Evolutionary conservation across 139 green algal genomes (phyloP).

Genomic region (Parachlorella kessleri): DNA sequence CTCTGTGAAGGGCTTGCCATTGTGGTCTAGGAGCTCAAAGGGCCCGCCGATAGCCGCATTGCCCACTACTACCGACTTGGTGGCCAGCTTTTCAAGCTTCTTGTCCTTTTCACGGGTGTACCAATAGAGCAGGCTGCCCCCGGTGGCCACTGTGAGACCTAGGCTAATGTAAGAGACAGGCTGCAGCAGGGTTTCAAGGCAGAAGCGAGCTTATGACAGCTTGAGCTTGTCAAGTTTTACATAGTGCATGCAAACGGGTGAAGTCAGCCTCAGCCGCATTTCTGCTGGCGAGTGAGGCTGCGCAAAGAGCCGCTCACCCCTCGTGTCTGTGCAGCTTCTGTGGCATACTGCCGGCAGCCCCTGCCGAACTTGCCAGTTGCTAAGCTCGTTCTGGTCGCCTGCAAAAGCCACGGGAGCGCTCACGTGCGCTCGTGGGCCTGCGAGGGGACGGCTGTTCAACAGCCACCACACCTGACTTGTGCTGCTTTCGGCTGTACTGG

Average conservation of each 20-base stretch:
- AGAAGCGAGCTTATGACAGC: no score
- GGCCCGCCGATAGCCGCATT: slow-evolving; percentile 89
- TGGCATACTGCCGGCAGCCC: background rate
- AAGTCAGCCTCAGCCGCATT: no score
- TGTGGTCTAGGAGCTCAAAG: slow-evolving; percentile 84
- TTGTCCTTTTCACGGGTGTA: slow-evolving; percentile 40
- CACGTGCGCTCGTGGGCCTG: no score
- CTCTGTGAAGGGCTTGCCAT: slow-evolving; percentile 81
- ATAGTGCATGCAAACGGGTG: no score
- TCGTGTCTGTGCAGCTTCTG: slow-evolving; percentile 14
- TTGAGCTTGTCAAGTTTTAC: no score
- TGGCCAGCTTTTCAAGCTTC: slow-evolving; percentile 31
- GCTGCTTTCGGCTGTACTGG: no score
- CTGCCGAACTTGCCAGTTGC: background rate
- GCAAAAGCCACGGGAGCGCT: no score
- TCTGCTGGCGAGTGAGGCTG: no score
- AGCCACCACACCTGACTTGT: no score
- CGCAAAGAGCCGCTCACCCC: slow-evolving; percentile 6
- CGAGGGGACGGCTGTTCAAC: no score
- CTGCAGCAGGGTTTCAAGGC: no score
- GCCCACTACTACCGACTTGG: slow-evolving; percentile 55
- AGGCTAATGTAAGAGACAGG: slow-evolving; percentile 58
- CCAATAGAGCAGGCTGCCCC: slow-evolving; percentile 44
- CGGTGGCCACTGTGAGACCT: slow-evolving; percentile 51
- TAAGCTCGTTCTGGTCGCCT: no score